Conservation (phyloP, 176 grass and related monocot species). For the Zoysia japonica region DNA sequence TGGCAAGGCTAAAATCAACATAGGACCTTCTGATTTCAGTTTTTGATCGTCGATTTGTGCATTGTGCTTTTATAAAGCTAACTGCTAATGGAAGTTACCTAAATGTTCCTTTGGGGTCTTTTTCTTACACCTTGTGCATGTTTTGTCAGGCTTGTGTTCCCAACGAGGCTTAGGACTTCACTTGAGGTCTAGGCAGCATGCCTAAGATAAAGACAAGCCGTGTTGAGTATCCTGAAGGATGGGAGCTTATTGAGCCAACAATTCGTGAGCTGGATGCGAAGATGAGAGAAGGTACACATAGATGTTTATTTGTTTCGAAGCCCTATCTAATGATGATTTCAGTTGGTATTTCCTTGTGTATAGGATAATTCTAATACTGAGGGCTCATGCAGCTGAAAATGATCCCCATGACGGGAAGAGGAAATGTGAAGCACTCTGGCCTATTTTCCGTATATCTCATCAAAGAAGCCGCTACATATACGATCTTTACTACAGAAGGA, state of each 20-base stretch:
- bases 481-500: conserved; percentile 81
- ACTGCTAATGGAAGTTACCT: background rate
- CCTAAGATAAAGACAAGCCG: conserved; percentile 87
- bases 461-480: conserved; percentile 91
- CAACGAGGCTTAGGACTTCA: background rate
- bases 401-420: conserved; percentile 89
- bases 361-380: background rate
- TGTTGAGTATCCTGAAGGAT: conserved; percentile 86
- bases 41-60: background rate
- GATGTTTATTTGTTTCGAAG: background rate
- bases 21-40: background rate
- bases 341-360: background rate
- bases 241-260: conserved; percentile 88
- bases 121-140: background rate
- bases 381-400: conserved; percentile 71
- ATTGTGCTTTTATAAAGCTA: background rate
- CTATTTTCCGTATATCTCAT: conserved; percentile 82
- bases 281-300: conserved; percentile 75
- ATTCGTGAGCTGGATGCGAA: conserved; percentile 83
- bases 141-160: background rate
- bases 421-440: conserved; percentile 87
- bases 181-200: conserved; percentile 40
- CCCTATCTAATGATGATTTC: background rate
- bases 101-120: background rate
- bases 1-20: background rate